Evolutionary conservation across 305 asterid species (phyloP), one percentile per base, ranked within the genome.

Genomic region (Salvia sclarea): DNA sequence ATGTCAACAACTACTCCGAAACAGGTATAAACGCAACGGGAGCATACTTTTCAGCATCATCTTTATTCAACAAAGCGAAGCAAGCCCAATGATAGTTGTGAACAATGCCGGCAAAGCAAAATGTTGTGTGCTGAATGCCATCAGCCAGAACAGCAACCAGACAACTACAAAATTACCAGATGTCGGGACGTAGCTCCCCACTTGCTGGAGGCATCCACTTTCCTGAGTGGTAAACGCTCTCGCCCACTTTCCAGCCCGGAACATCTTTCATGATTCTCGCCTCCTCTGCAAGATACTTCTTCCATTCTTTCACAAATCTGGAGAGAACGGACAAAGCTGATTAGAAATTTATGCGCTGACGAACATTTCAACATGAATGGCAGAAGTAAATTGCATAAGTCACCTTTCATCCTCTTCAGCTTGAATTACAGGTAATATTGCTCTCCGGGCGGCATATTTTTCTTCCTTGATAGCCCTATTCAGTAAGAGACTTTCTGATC

Each of bases 391-490:
- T 16, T 64, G 50, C 33, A 20, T n/a, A 38, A 33, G 2, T 57
- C 77, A 87, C 98, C 95, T 88, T 80, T 93, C 96, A 78, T 93
- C 98, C 74, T 93, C 98, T 84, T 93, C 97, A 64, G 98, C 97
- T 84, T 93, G 98, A 76, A 93, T 87, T 64, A 91, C 65, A 45
- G 98, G 96, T 73, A 83, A 31, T 38, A 93, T 91, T 57, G 97
- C 97, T 75, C 96, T 83, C 37, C 97, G 88, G 55, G 97, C 97
- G 63, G 96, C 86, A 70, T 87, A 88, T 71, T 93, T 93, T 76
- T 93, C 98, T 81, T 93, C 98, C 90, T 91, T 93, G 20, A 91
- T 18, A 31, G 80, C 97, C 92, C 98, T 93, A 66, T 70, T 68
- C 62, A 13, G 33, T 69, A 54, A 6, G 69, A 25, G 62, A 66